A percentile compares a stretch with the other conserved stretches of the same genome.
phyloP scores from a whole-genome alignment of 2,329 filamentous ascomycete species.

The Aspergillus aculeatinus region DNA sequence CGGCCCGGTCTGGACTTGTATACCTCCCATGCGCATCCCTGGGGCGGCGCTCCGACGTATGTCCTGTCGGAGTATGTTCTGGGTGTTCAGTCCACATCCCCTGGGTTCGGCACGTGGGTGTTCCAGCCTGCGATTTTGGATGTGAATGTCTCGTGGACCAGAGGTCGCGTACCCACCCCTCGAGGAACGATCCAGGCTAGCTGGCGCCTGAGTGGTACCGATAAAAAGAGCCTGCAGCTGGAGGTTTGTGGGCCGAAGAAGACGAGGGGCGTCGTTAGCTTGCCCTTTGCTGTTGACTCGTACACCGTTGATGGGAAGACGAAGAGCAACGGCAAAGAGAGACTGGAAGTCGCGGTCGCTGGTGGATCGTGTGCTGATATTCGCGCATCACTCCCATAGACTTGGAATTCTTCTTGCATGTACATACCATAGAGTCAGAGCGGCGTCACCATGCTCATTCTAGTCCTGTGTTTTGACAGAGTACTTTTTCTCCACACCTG shows the following conservation, averaged over 20 bases:
- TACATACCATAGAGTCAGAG: neutral
- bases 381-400: neutral
- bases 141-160: conserved; percentile 2
- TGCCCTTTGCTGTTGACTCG: neutral
- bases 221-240: neutral
- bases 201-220: neutral
- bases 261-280: neutral
- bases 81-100: conserved; percentile 1
- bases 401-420: neutral
- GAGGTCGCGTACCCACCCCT: conserved; percentile 7
- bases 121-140: conserved; percentile 5
- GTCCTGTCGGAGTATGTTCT: conserved; percentile 37
- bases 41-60: conserved; percentile 49
- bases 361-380: neutral
- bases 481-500: too few species aligned
- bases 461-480: too few species aligned
- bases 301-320: neutral
- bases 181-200: conserved; percentile 2
- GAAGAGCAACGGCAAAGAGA: neutral
- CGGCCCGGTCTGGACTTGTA: conserved; percentile 44
- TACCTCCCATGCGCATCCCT: conserved; percentile 47
- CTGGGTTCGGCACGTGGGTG: conserved; percentile 5
- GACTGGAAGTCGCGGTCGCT: neutral
- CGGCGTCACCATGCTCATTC: neutral
- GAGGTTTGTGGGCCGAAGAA: neutral